Evolutionary conservation across 2,329 filamentous ascomycete species (phyloP), one percentile per base, ranked within the genome.

Genomic region (Sporothrix schenckii): DNA sequence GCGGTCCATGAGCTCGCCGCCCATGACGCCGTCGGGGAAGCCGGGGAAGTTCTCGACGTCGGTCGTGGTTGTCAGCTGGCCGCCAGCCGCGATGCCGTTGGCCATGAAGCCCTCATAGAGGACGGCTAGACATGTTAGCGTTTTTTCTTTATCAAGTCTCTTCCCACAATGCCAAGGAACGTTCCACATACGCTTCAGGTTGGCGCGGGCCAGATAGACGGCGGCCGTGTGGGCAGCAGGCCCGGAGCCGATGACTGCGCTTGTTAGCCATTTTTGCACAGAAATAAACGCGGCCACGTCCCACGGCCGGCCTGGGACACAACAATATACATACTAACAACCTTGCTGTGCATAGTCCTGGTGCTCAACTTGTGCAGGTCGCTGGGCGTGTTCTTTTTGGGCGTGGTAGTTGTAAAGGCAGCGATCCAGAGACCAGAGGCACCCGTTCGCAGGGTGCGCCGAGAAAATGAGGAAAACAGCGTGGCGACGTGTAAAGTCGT

Each of bases 31-130:
- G 76, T 92, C 88, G 77, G 92, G 91, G 84, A 98, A 99, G 63
- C 95, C 95, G 34, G 95, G 95, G 82, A 91, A 99, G 87, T 99
- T 99, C 85, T 99, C 95, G 72, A 99, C 89, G 76, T 99, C 96
- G 77, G 97, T 98, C 69, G 95, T 99, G 34, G 96, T 99, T 69
- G 96, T 99, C 76, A 99, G 87, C 86, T 99, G 95, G 71, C 95
- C 95, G 76, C 95, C 95, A 58, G 95, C 93, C 7, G 95, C 95
- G 77, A 96, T 97, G 78, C 94, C 95, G 79, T 97, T 95, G 77
- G 95, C 95, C 80, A 99, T 89, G 87, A 99, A 97, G 76, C 95
- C 95, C 84, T 99, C 95, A 80, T 98, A 99, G 75, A 99, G 86
- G 73, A 97, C 92, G 73, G 95, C 88, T 88, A 73, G 1, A 3